Percentiles rank a stretch among this genome's conserved stretches.
Conservation (phyloP, 169 alveolate species). For the Ophryocystis elektroscirrha region DNA sequence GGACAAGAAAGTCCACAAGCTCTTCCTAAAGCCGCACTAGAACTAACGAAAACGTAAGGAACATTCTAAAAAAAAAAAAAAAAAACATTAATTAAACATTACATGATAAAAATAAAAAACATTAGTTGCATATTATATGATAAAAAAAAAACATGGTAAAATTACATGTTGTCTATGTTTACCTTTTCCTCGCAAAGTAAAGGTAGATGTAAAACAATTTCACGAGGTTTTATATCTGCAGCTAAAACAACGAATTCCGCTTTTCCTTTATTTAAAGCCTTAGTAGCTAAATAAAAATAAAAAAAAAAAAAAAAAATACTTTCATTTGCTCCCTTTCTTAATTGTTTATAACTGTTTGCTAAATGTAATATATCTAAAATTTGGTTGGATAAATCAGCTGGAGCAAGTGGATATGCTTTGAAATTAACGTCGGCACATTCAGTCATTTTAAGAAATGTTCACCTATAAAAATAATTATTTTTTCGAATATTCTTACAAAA, state of each 20-base stretch:
- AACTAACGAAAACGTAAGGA: slow-evolving; percentile 87
- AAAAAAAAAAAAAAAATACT: slow-evolving; percentile 17
- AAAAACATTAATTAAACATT: background rate
- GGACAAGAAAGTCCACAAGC: slow-evolving; percentile 96
- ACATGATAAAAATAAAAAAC: background rate
- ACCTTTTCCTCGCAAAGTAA: slow-evolving; percentile 91
- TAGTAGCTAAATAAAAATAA: slow-evolving; percentile 63
- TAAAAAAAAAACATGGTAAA: background rate
- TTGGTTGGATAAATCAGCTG: slow-evolving; percentile 48
- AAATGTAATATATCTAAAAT: slow-evolving; percentile 67
- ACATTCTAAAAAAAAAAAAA: slow-evolving; percentile 50
- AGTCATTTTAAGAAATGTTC: background rate
- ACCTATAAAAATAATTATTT: background rate
- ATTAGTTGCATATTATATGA: background rate
- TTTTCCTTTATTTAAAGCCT: slow-evolving; percentile 84
- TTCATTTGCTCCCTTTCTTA: slow-evolving; percentile 76
- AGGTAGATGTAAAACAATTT: slow-evolving; percentile 89
- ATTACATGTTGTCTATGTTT: background rate
- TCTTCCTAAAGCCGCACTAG: slow-evolving; percentile 86
- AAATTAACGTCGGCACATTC: slow-evolving; percentile 47
- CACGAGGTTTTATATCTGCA: slow-evolving; percentile 98
- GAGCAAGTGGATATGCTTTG: slow-evolving; percentile 63
- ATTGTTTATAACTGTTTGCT: slow-evolving; percentile 72
- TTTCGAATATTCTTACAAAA: background rate
- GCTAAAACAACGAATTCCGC: slow-evolving; percentile 91